phyloP scores from a whole-genome alignment of 176 grass and related monocot genomes.

The Secale cereale region DNA sequence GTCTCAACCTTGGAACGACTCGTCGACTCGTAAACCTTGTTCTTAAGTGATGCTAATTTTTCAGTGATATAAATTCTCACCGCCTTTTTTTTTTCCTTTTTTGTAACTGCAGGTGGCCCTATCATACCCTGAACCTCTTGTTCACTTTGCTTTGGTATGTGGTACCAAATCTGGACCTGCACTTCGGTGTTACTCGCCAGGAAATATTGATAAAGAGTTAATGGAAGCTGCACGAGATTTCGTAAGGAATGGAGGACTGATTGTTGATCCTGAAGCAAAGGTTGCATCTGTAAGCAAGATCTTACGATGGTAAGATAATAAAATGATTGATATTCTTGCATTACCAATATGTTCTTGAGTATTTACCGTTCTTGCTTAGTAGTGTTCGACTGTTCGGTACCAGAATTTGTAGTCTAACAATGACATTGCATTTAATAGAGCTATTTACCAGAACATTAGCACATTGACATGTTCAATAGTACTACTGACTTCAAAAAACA shows the following conservation, averaged over 20 bases:
- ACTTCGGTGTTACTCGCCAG: constrained; percentile 83
- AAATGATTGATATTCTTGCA: constrained; percentile 28
- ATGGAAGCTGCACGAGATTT: constrained; percentile 82
- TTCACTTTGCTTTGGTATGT: constrained; percentile 96
- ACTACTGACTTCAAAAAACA: neutral
- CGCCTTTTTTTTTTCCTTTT: neutral
- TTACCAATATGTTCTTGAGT: neutral
- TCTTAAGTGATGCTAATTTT: neutral
- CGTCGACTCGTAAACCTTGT: no score
- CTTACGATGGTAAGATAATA: constrained; percentile 68
- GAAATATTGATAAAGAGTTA: constrained; percentile 91
- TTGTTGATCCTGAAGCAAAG: constrained; percentile 69
- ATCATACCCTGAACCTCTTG: constrained; percentile 78
- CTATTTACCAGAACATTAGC: neutral
- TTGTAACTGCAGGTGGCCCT: constrained; percentile 68
- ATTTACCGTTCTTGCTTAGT: neutral
- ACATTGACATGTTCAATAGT: neutral
- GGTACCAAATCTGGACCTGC: constrained; percentile 86
- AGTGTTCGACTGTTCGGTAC: neutral
- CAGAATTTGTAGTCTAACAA: neutral
- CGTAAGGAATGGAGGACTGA: constrained; percentile 72
- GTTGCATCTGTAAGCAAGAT: constrained; percentile 72
- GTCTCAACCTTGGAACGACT: no score
- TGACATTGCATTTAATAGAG: neutral
- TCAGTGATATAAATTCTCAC: constrained; percentile 4